These are phyloP conservation scores for Annulohypoxylon moriforme DNA, from an alignment of 495 filamentous ascomycete species.

Conservation along the genomic window DNA sequence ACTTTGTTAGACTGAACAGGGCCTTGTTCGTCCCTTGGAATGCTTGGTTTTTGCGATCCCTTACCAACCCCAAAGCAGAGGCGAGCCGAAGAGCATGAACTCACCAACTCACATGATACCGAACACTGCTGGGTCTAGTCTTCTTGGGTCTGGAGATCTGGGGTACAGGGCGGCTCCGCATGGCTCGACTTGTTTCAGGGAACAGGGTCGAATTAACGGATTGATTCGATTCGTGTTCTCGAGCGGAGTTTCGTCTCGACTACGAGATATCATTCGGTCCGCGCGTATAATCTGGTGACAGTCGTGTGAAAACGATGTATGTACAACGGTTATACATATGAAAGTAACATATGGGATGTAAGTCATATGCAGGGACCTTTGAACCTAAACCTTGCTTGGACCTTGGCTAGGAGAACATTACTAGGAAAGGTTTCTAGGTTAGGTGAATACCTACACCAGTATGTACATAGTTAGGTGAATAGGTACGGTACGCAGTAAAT, in stretches of 20 bases:
- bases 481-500: too few relatives aligned
- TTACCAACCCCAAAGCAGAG: constrained; percentile 1
- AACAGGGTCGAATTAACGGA: constrained; percentile 6
- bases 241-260: constrained; percentile 19
- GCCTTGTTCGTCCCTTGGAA: constrained; percentile 16
- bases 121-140: constrained; percentile 20
- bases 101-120: constrained; percentile 40
- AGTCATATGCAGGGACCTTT: constrained; percentile 39
- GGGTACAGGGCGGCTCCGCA: constrained; percentile 31
- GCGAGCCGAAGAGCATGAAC: constrained; percentile 5
- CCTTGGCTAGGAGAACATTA: constrained; percentile 8
- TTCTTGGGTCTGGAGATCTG: constrained; percentile 25
- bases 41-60: constrained; percentile 13
- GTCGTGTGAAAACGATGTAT: neutral
- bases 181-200: constrained; percentile 6
- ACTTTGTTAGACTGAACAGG: constrained; percentile 12
- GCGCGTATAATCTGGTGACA: constrained; percentile 12
- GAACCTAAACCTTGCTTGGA: neutral
- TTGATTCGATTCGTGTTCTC: constrained; percentile 7
- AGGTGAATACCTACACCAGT: too few relatives aligned
- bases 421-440: neutral
- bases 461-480: too few relatives aligned
- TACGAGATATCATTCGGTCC: constrained; percentile 14
- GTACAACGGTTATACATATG: neutral
- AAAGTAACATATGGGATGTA: neutral